These are phyloP conservation scores for Rhynchospora tenuis DNA, from an alignment of 176 grass and related monocot genomes.

Conservation along the genomic window DNA sequence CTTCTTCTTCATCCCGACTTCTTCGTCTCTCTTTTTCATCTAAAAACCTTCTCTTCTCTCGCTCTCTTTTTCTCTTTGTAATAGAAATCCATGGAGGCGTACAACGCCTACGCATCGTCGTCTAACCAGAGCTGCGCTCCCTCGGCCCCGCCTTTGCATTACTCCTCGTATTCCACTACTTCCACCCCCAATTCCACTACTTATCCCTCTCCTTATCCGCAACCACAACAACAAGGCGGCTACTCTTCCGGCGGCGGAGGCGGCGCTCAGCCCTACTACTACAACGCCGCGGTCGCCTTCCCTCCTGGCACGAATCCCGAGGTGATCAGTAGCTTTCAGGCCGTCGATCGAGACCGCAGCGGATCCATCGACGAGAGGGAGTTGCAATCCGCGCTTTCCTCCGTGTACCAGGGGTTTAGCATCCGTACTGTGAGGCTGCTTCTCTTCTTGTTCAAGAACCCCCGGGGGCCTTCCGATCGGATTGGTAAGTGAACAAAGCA, in stretches of 20 bases:
- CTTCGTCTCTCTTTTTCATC: no score
- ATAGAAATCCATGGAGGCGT: slow-evolving; percentile 11
- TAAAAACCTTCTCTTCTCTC: neutral
- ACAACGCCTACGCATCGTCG: neutral
- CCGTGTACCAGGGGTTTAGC: slow-evolving; percentile 51
- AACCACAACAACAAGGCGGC: neutral
- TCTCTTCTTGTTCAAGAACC: slow-evolving; percentile 62
- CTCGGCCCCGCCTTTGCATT: neutral
- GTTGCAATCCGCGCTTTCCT: slow-evolving; percentile 70
- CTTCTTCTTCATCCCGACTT: neutral
- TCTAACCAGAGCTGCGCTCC: neutral
- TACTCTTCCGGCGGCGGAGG: neutral
- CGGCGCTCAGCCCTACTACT: neutral
- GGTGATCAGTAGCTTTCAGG: slow-evolving; percentile 55
- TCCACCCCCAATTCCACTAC: neutral
- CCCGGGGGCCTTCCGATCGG: slow-evolving; percentile 24
- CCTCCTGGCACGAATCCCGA: slow-evolving; percentile 72
- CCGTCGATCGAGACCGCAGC: slow-evolving; percentile 68
- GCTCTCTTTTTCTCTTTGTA: neutral
- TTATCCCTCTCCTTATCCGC: neutral
- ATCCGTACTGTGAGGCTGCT: slow-evolving; percentile 74
- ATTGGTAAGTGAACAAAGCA: slow-evolving; percentile 20
- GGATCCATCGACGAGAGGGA: slow-evolving; percentile 73
- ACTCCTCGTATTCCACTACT: neutral
- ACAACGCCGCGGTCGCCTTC: slow-evolving; percentile 21